phyloP scores from a whole-genome alignment of 805 yeast genomes.

The Kluyveromyces nonfermentans region DNA sequence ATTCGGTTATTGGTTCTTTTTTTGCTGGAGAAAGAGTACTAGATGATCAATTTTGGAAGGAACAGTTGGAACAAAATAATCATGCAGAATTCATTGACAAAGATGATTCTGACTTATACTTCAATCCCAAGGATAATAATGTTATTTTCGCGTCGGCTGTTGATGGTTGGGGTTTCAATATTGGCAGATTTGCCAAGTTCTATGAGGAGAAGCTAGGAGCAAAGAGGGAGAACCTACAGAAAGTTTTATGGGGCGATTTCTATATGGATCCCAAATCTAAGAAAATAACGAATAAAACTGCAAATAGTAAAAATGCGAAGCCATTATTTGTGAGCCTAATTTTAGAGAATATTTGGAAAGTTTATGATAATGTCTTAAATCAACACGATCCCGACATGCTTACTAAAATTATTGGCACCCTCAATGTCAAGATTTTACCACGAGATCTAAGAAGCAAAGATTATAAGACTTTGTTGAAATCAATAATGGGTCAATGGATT shows the following conservation, averaged over 20 bases:
- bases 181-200: slow-evolving; percentile 79
- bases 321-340: slow-evolving; percentile 84
- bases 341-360: slow-evolving; percentile 85
- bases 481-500: slow-evolving; percentile 85
- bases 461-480: slow-evolving; percentile 47
- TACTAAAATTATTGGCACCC: slow-evolving; percentile 62
- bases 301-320: slow-evolving; percentile 53
- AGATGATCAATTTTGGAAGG: slow-evolving; percentile 72
- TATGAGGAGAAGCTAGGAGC: slow-evolving; percentile 81
- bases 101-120: slow-evolving; percentile 75
- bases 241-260: slow-evolving; percentile 94
- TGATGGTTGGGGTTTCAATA: slow-evolving; percentile 97
- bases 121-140: slow-evolving; percentile 78
- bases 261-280: slow-evolving; percentile 85
- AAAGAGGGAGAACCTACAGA: slow-evolving; percentile 64
- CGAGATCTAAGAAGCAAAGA: slow-evolving; percentile 78
- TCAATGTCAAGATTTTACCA: slow-evolving; percentile 59
- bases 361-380: slow-evolving; percentile 61
- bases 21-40: slow-evolving; percentile 89
- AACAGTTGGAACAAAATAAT: slow-evolving; percentile 40
- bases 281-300: slow-evolving; percentile 59
- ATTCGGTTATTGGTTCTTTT: slow-evolving; percentile 88
- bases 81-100: slow-evolving; percentile 55
- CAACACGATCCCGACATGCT: slow-evolving; percentile 62
- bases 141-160: slow-evolving; percentile 86